These are phyloP conservation scores for Parascedosporium putredinis DNA, from an alignment of 2,329 filamentous ascomycete species.

Conservation along the genomic window DNA sequence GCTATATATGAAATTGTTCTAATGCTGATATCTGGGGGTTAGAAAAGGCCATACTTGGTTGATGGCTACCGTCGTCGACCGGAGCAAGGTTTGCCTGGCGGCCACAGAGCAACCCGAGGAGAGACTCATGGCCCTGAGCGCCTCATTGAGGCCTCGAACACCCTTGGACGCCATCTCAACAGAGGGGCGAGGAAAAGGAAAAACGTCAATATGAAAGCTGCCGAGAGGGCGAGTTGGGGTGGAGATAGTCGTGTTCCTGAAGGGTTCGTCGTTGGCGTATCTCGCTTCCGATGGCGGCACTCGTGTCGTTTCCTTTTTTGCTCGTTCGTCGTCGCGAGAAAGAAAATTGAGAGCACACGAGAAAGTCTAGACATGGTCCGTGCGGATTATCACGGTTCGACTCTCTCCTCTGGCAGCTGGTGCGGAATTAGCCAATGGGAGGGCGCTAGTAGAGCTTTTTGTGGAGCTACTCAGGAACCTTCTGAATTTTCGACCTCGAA, in stretches of 20 bases:
- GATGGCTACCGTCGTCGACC: neutral
- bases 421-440: neutral
- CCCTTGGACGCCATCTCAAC: slow-evolving; percentile 35
- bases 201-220: too few species aligned
- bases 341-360: slow-evolving; percentile 1
- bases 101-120: slow-evolving; percentile 21
- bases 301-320: neutral
- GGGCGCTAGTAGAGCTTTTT: neutral
- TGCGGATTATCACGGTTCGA: neutral
- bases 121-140: slow-evolving; percentile 38
- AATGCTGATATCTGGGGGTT: too few species aligned
- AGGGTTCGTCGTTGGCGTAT: too few species aligned
- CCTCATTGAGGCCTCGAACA: slow-evolving; percentile 40
- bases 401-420: neutral
- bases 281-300: neutral
- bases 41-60: slow-evolving; percentile 3
- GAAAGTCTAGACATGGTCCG: slow-evolving; percentile 1
- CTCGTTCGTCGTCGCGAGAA: slow-evolving; percentile 5
- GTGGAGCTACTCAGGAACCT: neutral
- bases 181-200: too few species aligned
- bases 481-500: slow-evolving; percentile 6
- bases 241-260: too few species aligned
- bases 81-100: neutral
- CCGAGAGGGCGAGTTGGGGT: too few species aligned
- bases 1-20: too few species aligned